Percentiles rank a stretch among this genome's conserved stretches.
Conservation (phyloP, 768 basidiomycete species). For the Leccinum olivaceopallidum region DNA sequence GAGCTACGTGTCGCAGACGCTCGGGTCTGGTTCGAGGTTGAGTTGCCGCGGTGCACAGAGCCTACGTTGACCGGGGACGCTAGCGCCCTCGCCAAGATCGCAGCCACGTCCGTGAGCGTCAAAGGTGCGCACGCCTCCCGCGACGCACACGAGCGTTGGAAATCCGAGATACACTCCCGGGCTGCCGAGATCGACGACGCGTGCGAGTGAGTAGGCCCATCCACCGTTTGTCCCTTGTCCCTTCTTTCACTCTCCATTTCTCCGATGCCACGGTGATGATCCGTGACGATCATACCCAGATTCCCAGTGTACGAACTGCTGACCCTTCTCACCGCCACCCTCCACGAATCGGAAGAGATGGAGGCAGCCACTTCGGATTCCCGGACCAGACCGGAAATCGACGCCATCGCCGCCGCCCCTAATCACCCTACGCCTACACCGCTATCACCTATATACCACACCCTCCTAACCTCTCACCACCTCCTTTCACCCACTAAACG, state of each 20-base stretch:
- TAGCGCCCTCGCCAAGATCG: not conserved
- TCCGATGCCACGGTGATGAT: not conserved
- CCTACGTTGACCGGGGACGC: not conserved
- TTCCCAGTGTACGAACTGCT: slow-evolving; percentile 63
- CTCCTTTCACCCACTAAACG: slow-evolving; percentile 66
- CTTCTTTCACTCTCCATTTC: not conserved
- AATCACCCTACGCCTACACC: not conserved
- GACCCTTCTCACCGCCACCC: slow-evolving; percentile 55
- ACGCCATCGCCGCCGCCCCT: not conserved
- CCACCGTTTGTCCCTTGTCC: not conserved
- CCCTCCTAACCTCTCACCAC: slow-evolving; percentile 73
- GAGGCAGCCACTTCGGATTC: not conserved
- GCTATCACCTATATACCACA: slow-evolving; percentile 43
- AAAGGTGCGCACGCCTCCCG: slow-evolving; percentile 50
- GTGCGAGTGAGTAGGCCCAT: slow-evolving; percentile 25
- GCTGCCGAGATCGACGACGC: slow-evolving; percentile 34
- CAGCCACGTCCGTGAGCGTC: slow-evolving; percentile 33
- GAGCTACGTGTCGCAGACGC: slow-evolving; percentile 33
- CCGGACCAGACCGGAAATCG: not conserved
- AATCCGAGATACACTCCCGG: slow-evolving; percentile 39
- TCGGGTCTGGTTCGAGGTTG: slow-evolving; percentile 40
- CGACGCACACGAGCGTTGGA: slow-evolving; percentile 50
- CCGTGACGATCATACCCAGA: slow-evolving; percentile 34
- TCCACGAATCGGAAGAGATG: slow-evolving; percentile 39
- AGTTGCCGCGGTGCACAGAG: slow-evolving; percentile 17